A percentile compares a stretch with the other conserved stretches of the same genome.
Evolutionary conservation across 2,329 filamentous ascomycete species (phyloP).

Genomic region (Clonostachys sp.): DNA sequence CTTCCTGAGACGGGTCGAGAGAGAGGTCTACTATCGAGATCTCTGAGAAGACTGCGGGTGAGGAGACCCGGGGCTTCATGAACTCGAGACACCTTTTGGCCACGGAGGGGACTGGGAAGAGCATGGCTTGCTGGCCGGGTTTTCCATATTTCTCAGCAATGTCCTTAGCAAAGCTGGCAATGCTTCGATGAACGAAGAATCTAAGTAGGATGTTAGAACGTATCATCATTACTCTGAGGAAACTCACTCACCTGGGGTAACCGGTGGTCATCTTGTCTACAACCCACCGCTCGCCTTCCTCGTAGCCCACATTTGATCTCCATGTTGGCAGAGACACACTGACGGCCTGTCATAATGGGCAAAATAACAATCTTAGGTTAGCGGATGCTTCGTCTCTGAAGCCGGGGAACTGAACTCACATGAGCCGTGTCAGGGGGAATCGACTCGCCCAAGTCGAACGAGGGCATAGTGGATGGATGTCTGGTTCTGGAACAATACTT

Average conservation of each 20-base stretch:
- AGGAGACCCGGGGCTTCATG: conserved; percentile 54
- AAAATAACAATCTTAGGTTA: neutral
- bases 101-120: conserved; percentile 70
- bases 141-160: conserved; percentile 62
- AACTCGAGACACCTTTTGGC: conserved; percentile 75
- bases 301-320: conserved; percentile 86
- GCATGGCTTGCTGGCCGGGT: conserved; percentile 64
- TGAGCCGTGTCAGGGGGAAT: conserved; percentile 77
- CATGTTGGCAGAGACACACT: conserved; percentile 95
- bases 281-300: conserved; percentile 90
- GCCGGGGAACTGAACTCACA: conserved; percentile 44
- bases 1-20: conserved; percentile 49
- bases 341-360: conserved; percentile 60
- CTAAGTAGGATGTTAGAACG: conserved; percentile 30
- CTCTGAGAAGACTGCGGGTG: conserved; percentile 40
- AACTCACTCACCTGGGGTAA: conserved; percentile 66
- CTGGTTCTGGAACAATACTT: too few relatives aligned
- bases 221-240: neutral
- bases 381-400: neutral
- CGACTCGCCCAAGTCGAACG: conserved; percentile 58
- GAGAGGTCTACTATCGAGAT: conserved; percentile 59
- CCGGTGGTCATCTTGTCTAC: conserved; percentile 79
- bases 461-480: conserved; percentile 29
- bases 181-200: conserved; percentile 87
- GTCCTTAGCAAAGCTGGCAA: conserved; percentile 66